Evolutionary conservation across 2,329 filamentous ascomycete genomes (phyloP), one percentile per base, ranked within the genome.

Genomic region (Pyricularia sp.): DNA sequence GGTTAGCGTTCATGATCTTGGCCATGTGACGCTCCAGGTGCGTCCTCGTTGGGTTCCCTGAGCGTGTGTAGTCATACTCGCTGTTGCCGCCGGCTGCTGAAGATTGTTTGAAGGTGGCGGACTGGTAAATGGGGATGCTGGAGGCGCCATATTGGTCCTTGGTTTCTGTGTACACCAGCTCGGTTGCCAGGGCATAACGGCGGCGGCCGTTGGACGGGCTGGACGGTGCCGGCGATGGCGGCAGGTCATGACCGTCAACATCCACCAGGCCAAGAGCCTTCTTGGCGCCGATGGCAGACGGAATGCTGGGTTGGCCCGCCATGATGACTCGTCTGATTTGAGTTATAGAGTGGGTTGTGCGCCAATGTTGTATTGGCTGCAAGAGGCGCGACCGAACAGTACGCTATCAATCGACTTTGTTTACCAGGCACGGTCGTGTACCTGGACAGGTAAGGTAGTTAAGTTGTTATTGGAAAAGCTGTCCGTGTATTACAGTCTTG

Each of bases 21-120:
- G 96, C 95, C 74, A 99, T 84, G 80, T 99, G 95, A 70, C 94
- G 89, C 83, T 99, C 95, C 71, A 99, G 88, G 77, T 99, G 95
- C 42, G 94, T 97, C 72, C 95, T 88, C 70, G 95, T 99, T 23
- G 95, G 95, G 78, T 99, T 99, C 69, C 95, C 95, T 50, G 94
- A 98, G 71, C 96, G 92, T 70, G 95, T 98, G 83, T 99, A 99
- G 83, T 99, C 95, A 80, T 98, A 99, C 80, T 98, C 94, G 65
- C 36, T 58, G 76, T 87, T 91, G 70, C 92, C 93, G 70, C 92
- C 93, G 64, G 81, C 85, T 71, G 91, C 90, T 23, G 91, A 92
- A 26, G 87, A 87, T 81, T 98, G 95, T 82, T 99, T 99, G 85
- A 99, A 99, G 55, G 95, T 99, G 66, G 95, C 96, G 66, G 93